phyloP scores from a whole-genome alignment of 106 monocot species.

The Gastrodia elata region DNA sequence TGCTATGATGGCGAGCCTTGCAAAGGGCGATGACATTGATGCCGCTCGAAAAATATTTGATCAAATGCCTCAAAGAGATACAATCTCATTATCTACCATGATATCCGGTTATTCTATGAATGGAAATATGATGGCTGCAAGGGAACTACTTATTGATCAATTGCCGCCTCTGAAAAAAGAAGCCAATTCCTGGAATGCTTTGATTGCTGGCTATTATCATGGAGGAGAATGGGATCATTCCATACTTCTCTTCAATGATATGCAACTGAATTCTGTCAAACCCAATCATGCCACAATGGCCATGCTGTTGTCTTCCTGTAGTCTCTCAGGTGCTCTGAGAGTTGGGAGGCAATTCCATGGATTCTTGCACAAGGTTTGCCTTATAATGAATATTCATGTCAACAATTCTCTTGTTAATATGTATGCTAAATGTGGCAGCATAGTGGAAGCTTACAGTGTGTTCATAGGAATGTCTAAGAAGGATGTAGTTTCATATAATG shows the following conservation, averaged over 20 bases:
- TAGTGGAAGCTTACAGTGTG: constrained; percentile 21
- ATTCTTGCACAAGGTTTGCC: constrained; percentile 19
- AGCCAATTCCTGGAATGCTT: constrained; percentile 27
- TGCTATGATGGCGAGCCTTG: constrained; percentile 35
- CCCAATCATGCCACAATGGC: constrained; percentile 38
- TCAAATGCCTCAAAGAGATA: constrained; percentile 23
- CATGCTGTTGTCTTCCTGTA: constrained; percentile 32
- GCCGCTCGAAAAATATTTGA: constrained; percentile 25
- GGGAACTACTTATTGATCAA: constrained; percentile 27
- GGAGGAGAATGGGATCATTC: constrained; percentile 28
- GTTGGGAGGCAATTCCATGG: constrained; percentile 30
- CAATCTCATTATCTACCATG: constrained; percentile 29
- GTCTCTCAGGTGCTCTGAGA: constrained; percentile 24
- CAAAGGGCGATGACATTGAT: constrained; percentile 21
- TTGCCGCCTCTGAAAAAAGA: constrained; percentile 27
- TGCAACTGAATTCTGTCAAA: constrained; percentile 11
- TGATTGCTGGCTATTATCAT: constrained; percentile 27
- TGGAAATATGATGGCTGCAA: constrained; percentile 17
- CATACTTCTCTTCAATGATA: constrained; percentile 22
- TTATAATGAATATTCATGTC: constrained; percentile 17
- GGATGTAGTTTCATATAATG: constrained; percentile 46
- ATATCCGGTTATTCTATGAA: constrained; percentile 21
- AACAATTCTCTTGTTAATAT: constrained; percentile 41
- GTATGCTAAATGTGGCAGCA: constrained; percentile 47
- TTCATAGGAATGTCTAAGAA: constrained; percentile 24